These are phyloP conservation scores for Neostapfia colusana DNA, from an alignment of 176 grass and related monocot genomes.

Conservation along the genomic window DNA sequence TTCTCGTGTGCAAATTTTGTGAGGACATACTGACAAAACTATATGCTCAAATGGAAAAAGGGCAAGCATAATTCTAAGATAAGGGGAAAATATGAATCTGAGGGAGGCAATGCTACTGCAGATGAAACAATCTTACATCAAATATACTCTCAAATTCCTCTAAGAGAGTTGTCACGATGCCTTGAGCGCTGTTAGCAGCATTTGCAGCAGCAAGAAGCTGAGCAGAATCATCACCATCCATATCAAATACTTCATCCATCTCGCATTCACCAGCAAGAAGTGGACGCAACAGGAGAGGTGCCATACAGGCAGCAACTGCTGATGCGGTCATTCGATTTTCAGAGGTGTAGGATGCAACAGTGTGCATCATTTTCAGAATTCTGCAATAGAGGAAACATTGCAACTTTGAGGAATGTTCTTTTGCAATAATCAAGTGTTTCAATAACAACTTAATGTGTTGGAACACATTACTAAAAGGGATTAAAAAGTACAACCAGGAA, in stretches of 20 bases:
- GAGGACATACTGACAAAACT: not conserved
- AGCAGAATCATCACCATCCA: slow-evolving; percentile 84
- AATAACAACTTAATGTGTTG: not conserved
- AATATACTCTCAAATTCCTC: slow-evolving; percentile 93
- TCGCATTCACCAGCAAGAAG: slow-evolving; percentile 99
- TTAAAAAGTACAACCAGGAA: not conserved
- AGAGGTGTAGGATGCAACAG: slow-evolving; percentile 67
- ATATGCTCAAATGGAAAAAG: not conserved
- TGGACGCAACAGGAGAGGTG: slow-evolving; percentile 88
- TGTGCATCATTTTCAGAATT: slow-evolving; percentile 98
- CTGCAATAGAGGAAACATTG: slow-evolving; percentile 42
- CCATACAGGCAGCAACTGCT: slow-evolving; percentile 98
- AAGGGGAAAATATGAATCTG: not conserved
- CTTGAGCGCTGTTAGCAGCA: slow-evolving; percentile 93
- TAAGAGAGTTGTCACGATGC: slow-evolving; percentile 81
- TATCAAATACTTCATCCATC: slow-evolving; percentile 92
- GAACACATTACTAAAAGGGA: not conserved
- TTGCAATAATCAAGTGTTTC: too few relatives aligned
- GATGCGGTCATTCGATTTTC: slow-evolving; percentile 95
- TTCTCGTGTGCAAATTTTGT: too few relatives aligned
- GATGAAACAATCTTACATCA: slow-evolving; percentile 69
- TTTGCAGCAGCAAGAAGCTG: slow-evolving; percentile 98
- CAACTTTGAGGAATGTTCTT: slow-evolving; percentile 20
- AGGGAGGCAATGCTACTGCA: not conserved
- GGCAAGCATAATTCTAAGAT: not conserved